Conservation (phyloP, 1,284 basidiomycete genomes). For the Apiotrichum siamense region DNA sequence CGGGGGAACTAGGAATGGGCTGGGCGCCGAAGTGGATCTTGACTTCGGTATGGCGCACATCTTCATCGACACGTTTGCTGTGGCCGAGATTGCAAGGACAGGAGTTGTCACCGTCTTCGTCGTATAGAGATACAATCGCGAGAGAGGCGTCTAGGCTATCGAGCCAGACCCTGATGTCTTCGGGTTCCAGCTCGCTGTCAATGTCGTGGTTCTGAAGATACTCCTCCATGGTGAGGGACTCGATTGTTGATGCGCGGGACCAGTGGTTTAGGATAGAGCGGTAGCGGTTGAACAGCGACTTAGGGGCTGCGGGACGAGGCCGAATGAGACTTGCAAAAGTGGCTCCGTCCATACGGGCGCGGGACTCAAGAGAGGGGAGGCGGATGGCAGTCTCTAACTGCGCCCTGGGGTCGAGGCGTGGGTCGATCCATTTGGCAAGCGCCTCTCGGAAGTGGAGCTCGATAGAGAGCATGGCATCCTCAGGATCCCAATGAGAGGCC, state of each 20-base stretch:
- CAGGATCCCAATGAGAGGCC: neutral
- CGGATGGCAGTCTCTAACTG: no score
- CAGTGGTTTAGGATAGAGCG: neutral
- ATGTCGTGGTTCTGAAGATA: neutral
- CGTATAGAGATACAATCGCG: no score
- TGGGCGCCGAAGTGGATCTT: no score
- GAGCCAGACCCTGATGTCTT: neutral
- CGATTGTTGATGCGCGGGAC: neutral
- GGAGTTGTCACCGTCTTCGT: no score
- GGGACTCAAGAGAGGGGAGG: no score
- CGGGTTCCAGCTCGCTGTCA: neutral
- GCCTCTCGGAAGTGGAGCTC: neutral
- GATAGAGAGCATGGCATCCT: neutral
- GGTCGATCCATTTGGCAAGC: neutral
- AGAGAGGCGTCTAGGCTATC: no score
- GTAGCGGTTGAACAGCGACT: neutral
- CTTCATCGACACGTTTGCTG: no score
- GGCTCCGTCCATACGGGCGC: no score
- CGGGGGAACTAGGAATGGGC: no score
- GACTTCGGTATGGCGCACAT: no score
- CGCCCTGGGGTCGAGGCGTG: neutral
- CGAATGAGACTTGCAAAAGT: neutral
- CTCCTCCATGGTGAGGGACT: neutral
- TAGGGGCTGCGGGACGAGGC: no score
- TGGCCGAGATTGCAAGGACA: no score